Conservation (phyloP, 305 asterid genomes). For the Fraxinus latifolia region DNA sequence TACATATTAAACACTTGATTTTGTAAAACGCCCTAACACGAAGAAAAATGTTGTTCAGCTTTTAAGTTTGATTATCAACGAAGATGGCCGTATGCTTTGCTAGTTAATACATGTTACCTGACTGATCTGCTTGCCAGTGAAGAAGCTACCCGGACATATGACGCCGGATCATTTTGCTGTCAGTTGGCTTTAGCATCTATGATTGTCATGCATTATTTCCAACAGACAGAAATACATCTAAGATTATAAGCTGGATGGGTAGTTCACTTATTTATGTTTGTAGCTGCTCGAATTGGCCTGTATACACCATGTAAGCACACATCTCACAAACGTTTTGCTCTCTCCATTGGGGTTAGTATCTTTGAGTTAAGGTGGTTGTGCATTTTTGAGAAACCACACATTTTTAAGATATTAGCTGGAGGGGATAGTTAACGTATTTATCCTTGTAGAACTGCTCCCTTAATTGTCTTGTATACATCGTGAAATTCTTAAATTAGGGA, state of each 20-base stretch:
- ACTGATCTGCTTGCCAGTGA: not conserved
- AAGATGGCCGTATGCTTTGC: not conserved
- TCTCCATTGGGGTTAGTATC: not conserved
- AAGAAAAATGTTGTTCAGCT: not conserved
- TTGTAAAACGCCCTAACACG: not conserved
- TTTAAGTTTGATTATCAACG: not conserved
- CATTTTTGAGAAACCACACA: not conserved
- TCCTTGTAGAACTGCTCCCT: constrained; percentile 4
- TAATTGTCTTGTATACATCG: not conserved
- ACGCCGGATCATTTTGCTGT: not conserved
- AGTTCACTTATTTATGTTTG: constrained; percentile 9
- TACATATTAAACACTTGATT: not conserved
- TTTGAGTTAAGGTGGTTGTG: not conserved
- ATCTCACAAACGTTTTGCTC: not conserved
- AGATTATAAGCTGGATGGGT: not conserved
- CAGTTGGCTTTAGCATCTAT: not conserved
- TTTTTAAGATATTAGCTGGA: not conserved
- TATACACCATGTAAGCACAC: not conserved
- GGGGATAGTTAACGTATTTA: not conserved
- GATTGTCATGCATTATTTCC: not conserved
- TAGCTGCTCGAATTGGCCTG: not conserved
- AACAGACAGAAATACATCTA: not conserved
- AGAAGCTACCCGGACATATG: not conserved
- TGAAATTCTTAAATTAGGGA: not conserved
- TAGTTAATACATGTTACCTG: not conserved